A percentile compares a stretch with the other conserved stretches of the same genome.
These are phyloP conservation scores for Beauveria varroae DNA, from an alignment of 2,329 filamentous ascomycete genomes.

Conservation along the genomic window DNA sequence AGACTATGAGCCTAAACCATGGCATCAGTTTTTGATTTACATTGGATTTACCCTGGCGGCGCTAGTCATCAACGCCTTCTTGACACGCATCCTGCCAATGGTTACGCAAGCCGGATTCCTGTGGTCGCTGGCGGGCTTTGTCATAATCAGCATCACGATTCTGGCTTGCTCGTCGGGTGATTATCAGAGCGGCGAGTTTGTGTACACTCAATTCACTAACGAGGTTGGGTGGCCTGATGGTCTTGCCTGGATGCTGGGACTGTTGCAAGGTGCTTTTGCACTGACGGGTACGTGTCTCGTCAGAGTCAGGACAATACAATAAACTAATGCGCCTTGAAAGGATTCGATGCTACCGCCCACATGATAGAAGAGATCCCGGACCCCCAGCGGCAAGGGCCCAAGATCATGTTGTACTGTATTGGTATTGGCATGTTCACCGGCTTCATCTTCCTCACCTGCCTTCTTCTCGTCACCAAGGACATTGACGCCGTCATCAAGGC, in stretches of 20 bases:
- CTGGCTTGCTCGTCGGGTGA: conserved; percentile 58
- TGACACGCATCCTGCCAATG: conserved; percentile 47
- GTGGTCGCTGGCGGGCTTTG: conserved; percentile 63
- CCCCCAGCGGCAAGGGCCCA: conserved; percentile 50
- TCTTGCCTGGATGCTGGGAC: conserved; percentile 48
- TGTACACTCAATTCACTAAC: conserved; percentile 63
- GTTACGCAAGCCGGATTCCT: conserved; percentile 63
- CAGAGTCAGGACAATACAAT: too few relatives aligned
- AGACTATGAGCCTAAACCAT: conserved; percentile 48
- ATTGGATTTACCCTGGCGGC: conserved; percentile 54
- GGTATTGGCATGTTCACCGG: conserved; percentile 56
- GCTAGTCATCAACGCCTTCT: conserved; percentile 58
- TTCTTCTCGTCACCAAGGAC: conserved; percentile 57
- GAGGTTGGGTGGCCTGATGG: conserved; percentile 63
- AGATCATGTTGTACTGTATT: conserved; percentile 60
- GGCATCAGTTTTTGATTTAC: conserved; percentile 71
- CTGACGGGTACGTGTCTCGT: conserved; percentile 25
- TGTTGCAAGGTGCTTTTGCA: conserved; percentile 44
- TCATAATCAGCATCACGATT: conserved; percentile 62
- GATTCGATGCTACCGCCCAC: conserved; percentile 42
- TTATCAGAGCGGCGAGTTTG: conserved; percentile 56
- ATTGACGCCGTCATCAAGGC: conserved; percentile 48
- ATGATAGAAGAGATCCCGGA: conserved; percentile 54
- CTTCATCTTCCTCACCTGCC: conserved; percentile 51
- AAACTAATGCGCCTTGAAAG: conserved; percentile 13